Conservation (phyloP, 2,329 filamentous ascomycete genomes). For the Davidsoniella virescens region DNA sequence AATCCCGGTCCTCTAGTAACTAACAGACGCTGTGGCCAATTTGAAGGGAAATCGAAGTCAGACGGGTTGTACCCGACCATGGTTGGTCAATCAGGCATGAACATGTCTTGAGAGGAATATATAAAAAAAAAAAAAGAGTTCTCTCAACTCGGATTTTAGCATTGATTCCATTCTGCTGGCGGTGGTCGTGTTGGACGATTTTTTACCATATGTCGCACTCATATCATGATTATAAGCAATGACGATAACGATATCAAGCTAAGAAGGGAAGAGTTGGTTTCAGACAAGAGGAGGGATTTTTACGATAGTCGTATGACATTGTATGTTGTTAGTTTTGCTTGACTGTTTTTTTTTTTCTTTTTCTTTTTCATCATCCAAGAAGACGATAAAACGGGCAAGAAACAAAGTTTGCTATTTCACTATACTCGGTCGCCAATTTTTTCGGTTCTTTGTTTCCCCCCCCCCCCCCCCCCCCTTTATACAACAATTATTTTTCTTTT, state of each 20-base stretch:
- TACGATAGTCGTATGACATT: background rate
- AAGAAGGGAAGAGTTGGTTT: too few species aligned
- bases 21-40: constrained; percentile 29
- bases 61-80: constrained; percentile 37
- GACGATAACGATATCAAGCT: too few species aligned
- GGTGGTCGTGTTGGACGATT: background rate
- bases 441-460: constrained; percentile 1
- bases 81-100: constrained; percentile 31
- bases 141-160: background rate
- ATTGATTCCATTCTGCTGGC: background rate
- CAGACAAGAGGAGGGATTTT: background rate
- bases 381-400: too few species aligned
- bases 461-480: background rate
- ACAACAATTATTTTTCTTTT: background rate
- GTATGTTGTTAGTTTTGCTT: constrained; percentile 7
- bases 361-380: background rate
- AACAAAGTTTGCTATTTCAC: background rate
- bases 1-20: constrained; percentile 26
- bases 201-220: too few species aligned
- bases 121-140: background rate
- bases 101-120: constrained; percentile 21
- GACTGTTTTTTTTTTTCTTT: constrained; percentile 11
- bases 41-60: constrained; percentile 36
- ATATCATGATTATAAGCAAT: too few species aligned
- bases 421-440: constrained; percentile 1